Percentiles rank a stretch among this genome's conserved stretches.
phyloP scores from a whole-genome alignment of 805 yeast genomes.

The Candida palmyrensis region DNA sequence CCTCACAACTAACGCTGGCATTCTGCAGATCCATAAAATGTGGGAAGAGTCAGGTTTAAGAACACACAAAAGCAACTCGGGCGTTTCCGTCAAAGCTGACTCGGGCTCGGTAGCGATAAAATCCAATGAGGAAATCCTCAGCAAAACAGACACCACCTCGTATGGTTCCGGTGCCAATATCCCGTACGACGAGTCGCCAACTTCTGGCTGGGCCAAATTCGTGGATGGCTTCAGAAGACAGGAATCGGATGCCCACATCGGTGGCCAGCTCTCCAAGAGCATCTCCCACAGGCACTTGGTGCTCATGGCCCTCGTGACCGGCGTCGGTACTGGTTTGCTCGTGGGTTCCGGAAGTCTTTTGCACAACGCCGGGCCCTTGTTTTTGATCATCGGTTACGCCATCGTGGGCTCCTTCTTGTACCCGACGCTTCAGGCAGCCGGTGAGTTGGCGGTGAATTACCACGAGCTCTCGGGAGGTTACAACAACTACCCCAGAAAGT shows the following conservation, averaged over 20 bases:
- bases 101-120: no score
- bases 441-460: conserved; percentile 55
- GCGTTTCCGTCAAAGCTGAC: no score
- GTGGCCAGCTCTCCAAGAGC: conserved; percentile 21
- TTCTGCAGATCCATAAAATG: neutral
- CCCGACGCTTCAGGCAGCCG: conserved; percentile 38
- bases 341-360: conserved; percentile 36
- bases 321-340: conserved; percentile 40
- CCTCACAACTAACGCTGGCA: no score
- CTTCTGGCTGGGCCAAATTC: conserved; percentile 6
- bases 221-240: conserved; percentile 23
- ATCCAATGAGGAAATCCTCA: neutral
- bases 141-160: neutral
- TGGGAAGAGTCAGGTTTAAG: neutral
- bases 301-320: conserved; percentile 31
- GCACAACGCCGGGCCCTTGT: conserved; percentile 33
- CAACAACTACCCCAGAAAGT: conserved; percentile 49
- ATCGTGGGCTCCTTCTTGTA: conserved; percentile 31
- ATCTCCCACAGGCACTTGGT: conserved; percentile 38
- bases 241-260: conserved; percentile 9
- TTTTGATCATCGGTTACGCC: conserved; percentile 26
- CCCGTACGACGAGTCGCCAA: neutral
- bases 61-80: neutral
- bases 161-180: neutral
- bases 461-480: conserved; percentile 58